A percentile compares a stretch with the other conserved stretches of the same genome.
Conservation (phyloP, 805 yeast species). For the Teunomyces cretensis region DNA sequence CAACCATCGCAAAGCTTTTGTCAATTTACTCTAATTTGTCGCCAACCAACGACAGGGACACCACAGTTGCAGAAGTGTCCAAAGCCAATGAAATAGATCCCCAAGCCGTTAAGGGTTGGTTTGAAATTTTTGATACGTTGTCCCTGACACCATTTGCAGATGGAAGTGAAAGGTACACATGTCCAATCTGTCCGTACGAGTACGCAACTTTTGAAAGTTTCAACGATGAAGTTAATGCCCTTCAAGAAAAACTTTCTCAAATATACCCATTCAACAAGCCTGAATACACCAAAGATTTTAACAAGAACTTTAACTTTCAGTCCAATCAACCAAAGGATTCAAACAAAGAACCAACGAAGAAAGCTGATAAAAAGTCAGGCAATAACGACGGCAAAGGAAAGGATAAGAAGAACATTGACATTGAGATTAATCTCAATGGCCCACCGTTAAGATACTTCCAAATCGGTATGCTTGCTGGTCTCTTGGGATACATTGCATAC, state of each 20-base stretch:
- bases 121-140: conserved; percentile 27
- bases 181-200: conserved; percentile 30
- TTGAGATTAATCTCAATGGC: conserved; percentile 24
- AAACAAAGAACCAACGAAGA: conserved; percentile 3
- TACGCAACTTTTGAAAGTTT: conserved; percentile 17
- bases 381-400: conserved; percentile 4
- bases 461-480: conserved; percentile 30
- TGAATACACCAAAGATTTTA: neutral
- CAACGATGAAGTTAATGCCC: conserved; percentile 11
- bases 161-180: conserved; percentile 17
- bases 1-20: conserved; percentile 22
- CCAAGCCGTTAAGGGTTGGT: conserved; percentile 26
- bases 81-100: conserved; percentile 13
- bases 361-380: conserved; percentile 7
- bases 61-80: conserved; percentile 8
- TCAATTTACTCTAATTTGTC: conserved; percentile 11
- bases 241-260: conserved; percentile 7
- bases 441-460: conserved; percentile 28
- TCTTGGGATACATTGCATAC: conserved; percentile 23
- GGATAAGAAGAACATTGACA: conserved; percentile 14
- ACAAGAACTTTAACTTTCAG: conserved; percentile 2
- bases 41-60: conserved; percentile 14
- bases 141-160: conserved; percentile 24
- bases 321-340: conserved; percentile 5
- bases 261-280: neutral